Percentiles rank a stretch among this genome's conserved stretches.
These are phyloP conservation scores for Epichloe coenophiala DNA, from an alignment of 2,329 filamentous ascomycete species.

Conservation along the genomic window DNA sequence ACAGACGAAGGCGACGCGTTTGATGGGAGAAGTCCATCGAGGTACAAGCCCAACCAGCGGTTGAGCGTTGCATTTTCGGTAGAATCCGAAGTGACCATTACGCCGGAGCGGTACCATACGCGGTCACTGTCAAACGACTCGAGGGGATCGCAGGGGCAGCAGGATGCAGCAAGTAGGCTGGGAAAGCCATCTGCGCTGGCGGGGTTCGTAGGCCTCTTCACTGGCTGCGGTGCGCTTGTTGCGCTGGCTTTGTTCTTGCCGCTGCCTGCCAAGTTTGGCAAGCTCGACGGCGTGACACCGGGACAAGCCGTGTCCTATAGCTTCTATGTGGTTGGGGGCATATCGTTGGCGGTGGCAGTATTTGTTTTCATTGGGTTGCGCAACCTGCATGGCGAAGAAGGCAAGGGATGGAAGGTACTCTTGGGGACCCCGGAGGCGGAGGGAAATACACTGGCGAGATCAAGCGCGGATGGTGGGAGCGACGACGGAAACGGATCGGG, in stretches of 20 bases:
- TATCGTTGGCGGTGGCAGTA: constrained; percentile 59
- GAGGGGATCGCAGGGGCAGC: constrained; percentile 6
- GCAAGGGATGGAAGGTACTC: constrained; percentile 55
- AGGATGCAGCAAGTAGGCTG: constrained; percentile 13
- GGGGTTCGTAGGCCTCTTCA: constrained; percentile 83
- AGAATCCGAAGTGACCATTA: constrained; percentile 64
- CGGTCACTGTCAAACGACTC: constrained; percentile 20
- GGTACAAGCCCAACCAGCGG: constrained; percentile 28
- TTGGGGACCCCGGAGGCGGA: constrained; percentile 24
- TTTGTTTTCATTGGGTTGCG: constrained; percentile 70
- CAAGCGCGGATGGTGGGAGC: constrained; percentile 6
- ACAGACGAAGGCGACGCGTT: constrained; percentile 34
- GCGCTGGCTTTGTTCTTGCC: constrained; percentile 75
- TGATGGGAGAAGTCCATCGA: constrained; percentile 13
- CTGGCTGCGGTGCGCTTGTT: constrained; percentile 79
- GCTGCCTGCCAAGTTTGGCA: constrained; percentile 65
- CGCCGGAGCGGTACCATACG: constrained; percentile 48
- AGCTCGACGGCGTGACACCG: constrained; percentile 56
- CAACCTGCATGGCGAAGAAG: constrained; percentile 56
- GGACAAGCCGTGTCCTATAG: constrained; percentile 65
- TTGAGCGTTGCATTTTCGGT: constrained; percentile 53
- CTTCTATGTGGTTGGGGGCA: constrained; percentile 71
- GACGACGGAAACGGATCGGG: constrained; percentile 6
- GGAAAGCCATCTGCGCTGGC: constrained; percentile 53
- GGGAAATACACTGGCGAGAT: constrained; percentile 10